Percentiles rank a stretch among this genome's conserved stretches.
Evolutionary conservation across 768 basidiomycete species (phyloP).

Genomic region (Suillus spraguei): DNA sequence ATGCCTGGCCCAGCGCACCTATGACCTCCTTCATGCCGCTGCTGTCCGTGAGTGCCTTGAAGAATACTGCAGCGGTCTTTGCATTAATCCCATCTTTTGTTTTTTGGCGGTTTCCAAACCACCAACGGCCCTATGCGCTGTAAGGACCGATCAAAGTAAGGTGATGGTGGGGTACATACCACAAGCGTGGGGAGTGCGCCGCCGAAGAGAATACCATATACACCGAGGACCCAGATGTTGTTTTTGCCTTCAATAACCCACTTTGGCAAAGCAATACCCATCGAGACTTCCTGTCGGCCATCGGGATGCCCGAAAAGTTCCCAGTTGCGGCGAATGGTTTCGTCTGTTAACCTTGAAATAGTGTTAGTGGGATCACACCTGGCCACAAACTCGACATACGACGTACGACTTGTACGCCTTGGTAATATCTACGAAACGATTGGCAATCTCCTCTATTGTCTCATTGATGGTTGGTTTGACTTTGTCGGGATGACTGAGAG

Average conservation of each 20-base stretch:
- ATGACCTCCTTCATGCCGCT: constrained; percentile 74
- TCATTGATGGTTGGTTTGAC: constrained; percentile 80
- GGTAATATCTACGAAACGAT: constrained; percentile 88
- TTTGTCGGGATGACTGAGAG: constrained; percentile 91
- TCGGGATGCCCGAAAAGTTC: constrained; percentile 93
- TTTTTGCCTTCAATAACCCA: constrained; percentile 95
- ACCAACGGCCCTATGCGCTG: constrained; percentile 77
- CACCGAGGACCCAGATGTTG: constrained; percentile 86
- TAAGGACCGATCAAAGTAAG: neutral
- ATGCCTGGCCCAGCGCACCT: constrained; percentile 66
- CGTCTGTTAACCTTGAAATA: constrained; percentile 77
- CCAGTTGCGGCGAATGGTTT: constrained; percentile 88
- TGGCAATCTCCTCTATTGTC: constrained; percentile 84
- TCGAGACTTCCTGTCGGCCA: constrained; percentile 90
- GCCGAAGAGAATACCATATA: constrained; percentile 89
- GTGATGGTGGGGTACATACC: constrained; percentile 38
- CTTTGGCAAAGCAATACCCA: constrained; percentile 92
- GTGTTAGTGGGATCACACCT: constrained; percentile 6
- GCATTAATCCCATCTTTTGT: constrained; percentile 93
- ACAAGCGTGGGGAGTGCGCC: constrained; percentile 85
- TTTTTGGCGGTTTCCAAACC: constrained; percentile 88
- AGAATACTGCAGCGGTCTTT: constrained; percentile 82
- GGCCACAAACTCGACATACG: neutral
- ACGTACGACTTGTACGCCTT: constrained; percentile 96
- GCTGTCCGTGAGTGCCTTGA: constrained; percentile 84